Evolutionary conservation across 257 asterid genomes (phyloP).

Genomic region (Penstemon davidsonii): DNA sequence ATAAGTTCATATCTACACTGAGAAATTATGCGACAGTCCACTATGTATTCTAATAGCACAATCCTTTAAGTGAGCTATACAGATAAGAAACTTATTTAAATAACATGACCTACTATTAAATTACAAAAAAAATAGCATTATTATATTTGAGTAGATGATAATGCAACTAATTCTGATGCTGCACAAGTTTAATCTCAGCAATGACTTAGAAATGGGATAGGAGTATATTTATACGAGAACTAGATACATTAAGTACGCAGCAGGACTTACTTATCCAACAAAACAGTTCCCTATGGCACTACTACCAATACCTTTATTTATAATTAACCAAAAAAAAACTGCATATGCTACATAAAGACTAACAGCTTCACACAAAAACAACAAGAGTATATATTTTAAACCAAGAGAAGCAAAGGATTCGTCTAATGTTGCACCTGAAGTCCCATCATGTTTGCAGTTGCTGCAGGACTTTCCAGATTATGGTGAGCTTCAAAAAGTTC

Average conservation of each 20-base stretch:
- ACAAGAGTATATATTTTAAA: conserved; percentile 8
- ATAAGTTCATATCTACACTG: too few species aligned
- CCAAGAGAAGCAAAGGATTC: conserved; percentile 10
- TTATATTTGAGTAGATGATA: background rate
- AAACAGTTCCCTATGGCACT: background rate
- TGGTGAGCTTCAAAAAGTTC: conserved; percentile 94
- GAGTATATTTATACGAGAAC: too few species aligned
- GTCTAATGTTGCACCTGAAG: conserved; percentile 56
- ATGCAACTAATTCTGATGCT: background rate
- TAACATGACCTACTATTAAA: background rate
- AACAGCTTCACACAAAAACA: background rate
- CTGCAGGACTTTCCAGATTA: conserved; percentile 66
- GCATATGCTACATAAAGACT: conserved; percentile 2
- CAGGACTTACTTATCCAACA: background rate
- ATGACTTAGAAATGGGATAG: too few species aligned
- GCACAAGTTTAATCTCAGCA: background rate
- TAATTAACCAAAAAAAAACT: background rate
- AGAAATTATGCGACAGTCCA: too few species aligned
- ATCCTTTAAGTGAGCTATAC: background rate
- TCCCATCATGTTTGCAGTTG: conserved; percentile 71
- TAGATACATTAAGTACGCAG: background rate
- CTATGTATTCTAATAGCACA: background rate
- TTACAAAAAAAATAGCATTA: background rate
- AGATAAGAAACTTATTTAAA: background rate
- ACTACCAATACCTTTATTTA: background rate